These are phyloP conservation scores for Durusdinium trenchii DNA, from an alignment of 73 alveolate species.

Conservation along the genomic window DNA sequence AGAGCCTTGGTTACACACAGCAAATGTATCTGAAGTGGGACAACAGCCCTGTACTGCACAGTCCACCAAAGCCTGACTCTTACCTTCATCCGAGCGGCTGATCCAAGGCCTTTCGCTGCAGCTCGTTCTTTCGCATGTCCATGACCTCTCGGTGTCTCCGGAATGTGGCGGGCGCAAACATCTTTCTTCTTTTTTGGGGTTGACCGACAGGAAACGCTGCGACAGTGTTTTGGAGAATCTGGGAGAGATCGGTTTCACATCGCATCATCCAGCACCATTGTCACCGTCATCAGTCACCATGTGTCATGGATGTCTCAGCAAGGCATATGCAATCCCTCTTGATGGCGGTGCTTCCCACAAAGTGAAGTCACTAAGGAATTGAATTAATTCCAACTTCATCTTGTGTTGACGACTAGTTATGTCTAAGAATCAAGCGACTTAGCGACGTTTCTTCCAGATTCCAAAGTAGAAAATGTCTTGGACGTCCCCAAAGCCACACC, in stretches of 20 bases:
- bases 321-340: too few species aligned
- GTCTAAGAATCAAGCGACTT: neutral
- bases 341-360: too few species aligned
- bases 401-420: neutral
- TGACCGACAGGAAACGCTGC: neutral
- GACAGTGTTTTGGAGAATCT: neutral
- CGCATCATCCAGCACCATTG: neutral
- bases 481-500: neutral
- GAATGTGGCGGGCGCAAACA: neutral
- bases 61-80: neutral
- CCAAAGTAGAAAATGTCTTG: neutral
- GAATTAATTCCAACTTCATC: neutral
- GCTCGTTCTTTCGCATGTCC: constrained; percentile 80
- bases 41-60: too few species aligned
- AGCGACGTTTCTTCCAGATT: neutral
- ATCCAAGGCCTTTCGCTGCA: constrained; percentile 81
- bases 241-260: neutral
- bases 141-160: constrained; percentile 38
- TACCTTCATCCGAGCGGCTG: neutral
- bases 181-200: neutral
- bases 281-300: neutral
- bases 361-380: too few species aligned
- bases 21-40: neutral
- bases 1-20: neutral
- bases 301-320: neutral